Conservation (phyloP, 345 rosid genomes). For the Ceriops zippeliana region DNA sequence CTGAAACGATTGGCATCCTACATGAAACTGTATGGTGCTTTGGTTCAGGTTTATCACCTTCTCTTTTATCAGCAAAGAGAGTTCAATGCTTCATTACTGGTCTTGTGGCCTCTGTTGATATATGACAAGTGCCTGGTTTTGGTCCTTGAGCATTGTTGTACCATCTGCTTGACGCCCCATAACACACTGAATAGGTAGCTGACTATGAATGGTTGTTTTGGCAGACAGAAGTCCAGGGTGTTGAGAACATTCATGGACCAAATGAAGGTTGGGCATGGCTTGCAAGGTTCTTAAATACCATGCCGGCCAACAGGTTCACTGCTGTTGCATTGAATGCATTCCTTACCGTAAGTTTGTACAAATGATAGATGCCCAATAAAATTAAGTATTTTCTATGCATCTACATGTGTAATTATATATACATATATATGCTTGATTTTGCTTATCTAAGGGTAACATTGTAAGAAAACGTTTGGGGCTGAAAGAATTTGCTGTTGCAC, state of each 20-base stretch:
- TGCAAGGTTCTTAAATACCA: conserved; percentile 58
- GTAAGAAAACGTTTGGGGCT: not conserved
- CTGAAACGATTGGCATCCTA: conserved; percentile 56
- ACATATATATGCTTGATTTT: not conserved
- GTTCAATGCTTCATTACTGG: not conserved
- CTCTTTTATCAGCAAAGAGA: not conserved
- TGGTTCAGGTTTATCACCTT: conserved; percentile 66
- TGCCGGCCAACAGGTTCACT: conserved; percentile 65
- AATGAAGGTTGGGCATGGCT: conserved; percentile 85
- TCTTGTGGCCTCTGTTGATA: not conserved
- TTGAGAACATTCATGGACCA: conserved; percentile 59
- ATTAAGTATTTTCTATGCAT: too few species aligned
- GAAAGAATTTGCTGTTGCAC: conserved; percentile 4
- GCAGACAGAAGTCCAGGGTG: conserved; percentile 65
- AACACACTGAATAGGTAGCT: conserved; percentile 4
- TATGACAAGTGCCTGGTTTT: not conserved
- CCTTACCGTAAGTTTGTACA: conserved; percentile 47
- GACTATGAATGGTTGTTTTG: conserved; percentile 15
- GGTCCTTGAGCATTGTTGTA: not conserved
- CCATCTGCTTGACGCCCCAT: not conserved
- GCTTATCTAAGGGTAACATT: not conserved
- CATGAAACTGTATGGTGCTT: conserved; percentile 83
- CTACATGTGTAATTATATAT: too few species aligned
- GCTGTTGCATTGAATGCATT: conserved; percentile 74
- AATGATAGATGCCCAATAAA: not conserved